Base-by-base conservation (phyloP, 2,329 filamentous ascomycete genomes). In the Colletotrichum navitas region DNA sequence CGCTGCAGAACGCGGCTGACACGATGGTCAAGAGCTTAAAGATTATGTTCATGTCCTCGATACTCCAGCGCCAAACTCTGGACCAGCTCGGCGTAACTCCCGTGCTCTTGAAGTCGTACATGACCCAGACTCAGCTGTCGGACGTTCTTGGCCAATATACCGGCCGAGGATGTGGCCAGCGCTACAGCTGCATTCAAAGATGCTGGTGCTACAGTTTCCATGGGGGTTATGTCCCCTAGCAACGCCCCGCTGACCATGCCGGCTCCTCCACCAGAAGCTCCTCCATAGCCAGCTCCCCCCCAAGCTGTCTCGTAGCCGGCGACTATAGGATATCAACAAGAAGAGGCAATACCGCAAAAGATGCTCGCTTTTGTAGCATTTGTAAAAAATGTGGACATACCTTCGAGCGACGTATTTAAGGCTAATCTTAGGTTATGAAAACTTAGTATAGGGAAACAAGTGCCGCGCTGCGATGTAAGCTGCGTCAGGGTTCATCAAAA, bases 181-280 rank as follows among this genome's bases (percentile, higher is more conserved):
- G 62, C 72, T 2, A 32, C 43, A 21, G 34, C 36, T 18, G 69
- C 72, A 0, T 70, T 74, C 29, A 59, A 41, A 1, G 70, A 63
- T 2, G 63, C 70, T 14, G 54, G 62, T 1, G 66, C 66, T 11
- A 59, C 69, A 1, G 47, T 74, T 3, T 41, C 55, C 5, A 49
- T 65, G 24, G 72, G 70, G 0, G 64, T 71, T 26, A 34, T 34
- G 8, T 43, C 63, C 26, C 45, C 71, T 7, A 74, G 70, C 21
- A 77, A 59, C n/a, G 73, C 64, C 1, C 77, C 76, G 1, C 65
- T 71, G 47, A 77, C 73, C 63, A 79, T 74, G 2, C 80, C 76
- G 21, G 43, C 43, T 11, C 12, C 43, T 11, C 43, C 26, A 5
- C 21, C 11, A 6, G 6, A 21, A 18, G 41, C 24, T 24, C 43